phyloP scores from a whole-genome alignment of 768 basidiomycete species.

The Phylloporus rhodoxanthus region DNA sequence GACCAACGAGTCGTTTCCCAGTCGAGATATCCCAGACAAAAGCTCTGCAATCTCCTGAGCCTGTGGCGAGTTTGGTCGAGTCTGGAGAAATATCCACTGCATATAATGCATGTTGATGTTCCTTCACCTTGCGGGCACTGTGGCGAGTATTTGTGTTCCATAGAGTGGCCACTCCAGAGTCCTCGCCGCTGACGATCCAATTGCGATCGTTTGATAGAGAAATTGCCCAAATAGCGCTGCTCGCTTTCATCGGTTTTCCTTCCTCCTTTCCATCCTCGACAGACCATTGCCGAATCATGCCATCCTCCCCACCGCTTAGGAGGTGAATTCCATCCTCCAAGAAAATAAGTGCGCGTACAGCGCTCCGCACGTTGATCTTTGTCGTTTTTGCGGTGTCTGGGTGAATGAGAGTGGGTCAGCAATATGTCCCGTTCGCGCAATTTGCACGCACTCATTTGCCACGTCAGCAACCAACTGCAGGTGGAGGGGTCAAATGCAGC shows the following conservation, averaged over 20 bases:
- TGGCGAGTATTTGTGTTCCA: background rate
- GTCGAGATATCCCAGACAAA: slow-evolving; percentile 4
- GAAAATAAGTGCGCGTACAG: background rate
- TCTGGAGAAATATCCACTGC: slow-evolving; percentile 3
- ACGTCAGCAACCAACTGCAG: background rate
- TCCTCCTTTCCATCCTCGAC: background rate
- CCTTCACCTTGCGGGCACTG: background rate
- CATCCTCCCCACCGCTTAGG: background rate
- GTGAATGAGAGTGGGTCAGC: background rate
- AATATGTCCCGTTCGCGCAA: background rate
- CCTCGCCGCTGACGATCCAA: slow-evolving; percentile 1
- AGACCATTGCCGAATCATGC: background rate
- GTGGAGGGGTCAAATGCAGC: background rate
- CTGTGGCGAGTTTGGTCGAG: slow-evolving; percentile 5
- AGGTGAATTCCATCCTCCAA: background rate
- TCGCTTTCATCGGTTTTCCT: background rate
- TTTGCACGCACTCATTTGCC: background rate
- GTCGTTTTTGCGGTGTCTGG: background rate
- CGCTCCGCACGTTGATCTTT: background rate
- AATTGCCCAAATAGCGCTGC: background rate
- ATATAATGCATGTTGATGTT: background rate
- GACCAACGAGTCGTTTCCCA: slow-evolving; percentile 3
- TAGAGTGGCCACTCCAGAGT: background rate
- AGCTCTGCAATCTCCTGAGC: background rate
- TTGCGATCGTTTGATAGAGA: background rate